Conservation (phyloP, 108 stramenopile species). For the Phaeodactylum tricornutum region DNA sequence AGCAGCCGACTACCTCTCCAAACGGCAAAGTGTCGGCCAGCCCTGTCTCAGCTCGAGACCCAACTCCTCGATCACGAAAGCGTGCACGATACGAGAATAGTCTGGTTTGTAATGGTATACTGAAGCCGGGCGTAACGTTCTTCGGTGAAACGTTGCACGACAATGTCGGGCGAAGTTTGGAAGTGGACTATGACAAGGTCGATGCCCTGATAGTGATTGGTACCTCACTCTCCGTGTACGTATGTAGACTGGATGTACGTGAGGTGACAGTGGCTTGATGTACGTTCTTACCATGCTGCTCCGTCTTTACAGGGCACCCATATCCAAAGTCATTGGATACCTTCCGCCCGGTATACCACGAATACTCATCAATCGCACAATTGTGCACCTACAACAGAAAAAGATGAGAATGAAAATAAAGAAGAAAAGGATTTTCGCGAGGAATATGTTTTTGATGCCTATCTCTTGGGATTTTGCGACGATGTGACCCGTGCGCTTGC, state of each 20-base stretch:
- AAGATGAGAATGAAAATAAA: conserved; percentile 5
- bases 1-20: conserved; percentile 3
- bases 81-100: background rate
- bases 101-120: conserved; percentile 50
- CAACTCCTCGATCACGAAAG: background rate
- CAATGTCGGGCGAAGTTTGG: conserved; percentile 38
- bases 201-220: conserved; percentile 86
- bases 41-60: background rate
- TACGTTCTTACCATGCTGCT: background rate
- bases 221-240: conserved; percentile 76
- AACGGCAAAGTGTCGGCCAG: background rate
- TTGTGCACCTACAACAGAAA: conserved; percentile 35
- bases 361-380: conserved; percentile 74
- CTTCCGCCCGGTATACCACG: conserved; percentile 53
- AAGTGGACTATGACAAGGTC: conserved; percentile 57
- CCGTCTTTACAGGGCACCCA: conserved; percentile 56
- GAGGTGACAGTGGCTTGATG: conserved; percentile 5
- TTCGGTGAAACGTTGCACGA: conserved; percentile 71
- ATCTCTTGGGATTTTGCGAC: conserved; percentile 79
- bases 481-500: conserved; percentile 57
- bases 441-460: conserved; percentile 61
- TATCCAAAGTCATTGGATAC: conserved; percentile 67
- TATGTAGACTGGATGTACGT: too few species aligned
- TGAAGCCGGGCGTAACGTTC: conserved; percentile 79
- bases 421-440: conserved; percentile 29